These are phyloP conservation scores for Trifolium pratense DNA, from an alignment of 306 rosid genomes.

Conservation along the genomic window DNA sequence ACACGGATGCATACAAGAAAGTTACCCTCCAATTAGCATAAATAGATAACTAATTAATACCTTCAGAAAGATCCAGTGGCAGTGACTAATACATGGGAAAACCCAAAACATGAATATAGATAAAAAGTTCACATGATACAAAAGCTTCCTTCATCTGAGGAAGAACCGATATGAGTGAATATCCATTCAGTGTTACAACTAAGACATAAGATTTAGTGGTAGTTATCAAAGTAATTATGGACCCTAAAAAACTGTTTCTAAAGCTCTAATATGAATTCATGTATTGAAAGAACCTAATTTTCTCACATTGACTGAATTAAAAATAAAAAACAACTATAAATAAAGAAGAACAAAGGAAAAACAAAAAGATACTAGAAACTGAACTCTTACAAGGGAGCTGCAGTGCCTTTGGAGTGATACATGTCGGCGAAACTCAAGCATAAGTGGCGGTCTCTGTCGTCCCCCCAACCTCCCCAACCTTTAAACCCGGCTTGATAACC, in stretches of 20 bases:
- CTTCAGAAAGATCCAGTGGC: conserved; percentile 23
- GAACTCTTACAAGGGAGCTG: conserved; percentile 45
- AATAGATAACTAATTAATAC: conserved; percentile 4
- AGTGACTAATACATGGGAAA: conserved; percentile 15
- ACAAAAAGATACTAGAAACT: conserved; percentile 20
- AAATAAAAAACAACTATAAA: conserved; percentile 25
- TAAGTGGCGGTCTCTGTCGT: conserved; percentile 73
- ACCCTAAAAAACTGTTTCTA: conserved; percentile 30
- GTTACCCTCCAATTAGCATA: background rate
- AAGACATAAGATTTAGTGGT: conserved; percentile 9
- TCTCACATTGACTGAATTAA: conserved; percentile 26
- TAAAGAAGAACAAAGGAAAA: conserved; percentile 12
- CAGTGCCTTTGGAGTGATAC: conserved; percentile 53
- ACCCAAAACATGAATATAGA: background rate
- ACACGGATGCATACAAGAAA: conserved; percentile 7
- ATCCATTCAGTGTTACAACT: conserved; percentile 46
- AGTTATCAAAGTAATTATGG: conserved; percentile 33
- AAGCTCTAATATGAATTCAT: conserved; percentile 42
- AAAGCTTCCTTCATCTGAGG: conserved; percentile 22
- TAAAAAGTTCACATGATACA: conserved; percentile 3
- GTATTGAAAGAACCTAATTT: conserved; percentile 36
- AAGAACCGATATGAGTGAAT: conserved; percentile 28
- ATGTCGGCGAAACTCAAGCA: conserved; percentile 79
- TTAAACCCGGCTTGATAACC: conserved; percentile 92
- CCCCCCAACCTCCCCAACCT: conserved; percentile 99